Evolutionary conservation across 1,139 yeast species (phyloP).

Genomic region (Yueomyces sp.): DNA sequence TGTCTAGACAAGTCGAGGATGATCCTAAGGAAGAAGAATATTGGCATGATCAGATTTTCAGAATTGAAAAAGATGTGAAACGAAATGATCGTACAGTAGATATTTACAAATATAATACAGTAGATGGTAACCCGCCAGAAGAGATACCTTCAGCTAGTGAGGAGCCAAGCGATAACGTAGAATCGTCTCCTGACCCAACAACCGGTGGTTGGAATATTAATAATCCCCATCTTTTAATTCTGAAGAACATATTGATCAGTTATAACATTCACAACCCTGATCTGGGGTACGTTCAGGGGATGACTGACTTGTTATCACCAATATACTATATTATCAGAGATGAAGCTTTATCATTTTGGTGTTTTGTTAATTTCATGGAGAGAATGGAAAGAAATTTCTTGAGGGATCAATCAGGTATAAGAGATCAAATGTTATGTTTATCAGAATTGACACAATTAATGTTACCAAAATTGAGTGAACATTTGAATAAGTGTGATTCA

Average conservation of each 20-base stretch:
- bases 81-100: constrained; percentile 76
- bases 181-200: constrained; percentile 34
- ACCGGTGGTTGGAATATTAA: constrained; percentile 43
- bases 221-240: constrained; percentile 54
- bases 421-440: constrained; percentile 70
- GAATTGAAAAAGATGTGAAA: constrained; percentile 89
- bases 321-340: constrained; percentile 67
- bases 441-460: constrained; percentile 78
- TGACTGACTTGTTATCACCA: constrained; percentile 89
- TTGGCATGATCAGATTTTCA: constrained; percentile 78
- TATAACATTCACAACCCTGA: constrained; percentile 75
- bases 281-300: constrained; percentile 94
- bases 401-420: constrained; percentile 87
- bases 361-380: constrained; percentile 80
- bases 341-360: constrained; percentile 78
- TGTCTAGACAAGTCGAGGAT: constrained; percentile 5
- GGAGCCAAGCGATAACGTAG: not conserved
- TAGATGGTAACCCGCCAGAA: constrained; percentile 20
- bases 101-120: constrained; percentile 40
- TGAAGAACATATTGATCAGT: constrained; percentile 73
- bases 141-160: constrained; percentile 9
- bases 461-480: constrained; percentile 75
- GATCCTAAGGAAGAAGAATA: constrained; percentile 42
- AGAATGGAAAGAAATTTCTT: constrained; percentile 91
- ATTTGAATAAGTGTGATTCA: constrained; percentile 77